A percentile compares a stretch with the other conserved stretches of the same genome.
Conservation (phyloP, 2,329 filamentous ascomycete species). For the Elsinoe necatrix region DNA sequence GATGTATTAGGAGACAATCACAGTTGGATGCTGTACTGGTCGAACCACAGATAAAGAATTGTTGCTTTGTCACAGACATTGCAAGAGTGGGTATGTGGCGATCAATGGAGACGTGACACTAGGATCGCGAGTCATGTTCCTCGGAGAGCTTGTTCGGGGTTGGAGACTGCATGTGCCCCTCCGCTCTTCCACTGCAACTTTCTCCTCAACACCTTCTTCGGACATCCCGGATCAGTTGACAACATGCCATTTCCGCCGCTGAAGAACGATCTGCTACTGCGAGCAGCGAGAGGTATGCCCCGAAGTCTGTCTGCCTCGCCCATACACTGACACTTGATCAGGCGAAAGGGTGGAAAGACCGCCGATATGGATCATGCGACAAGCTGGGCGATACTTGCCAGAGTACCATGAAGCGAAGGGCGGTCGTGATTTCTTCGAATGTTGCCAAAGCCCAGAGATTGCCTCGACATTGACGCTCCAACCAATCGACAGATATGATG, state of each 20-base stretch:
- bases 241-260: constrained; percentile 59
- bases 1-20: too few relatives aligned
- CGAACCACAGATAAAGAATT: too few relatives aligned
- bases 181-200: not conserved
- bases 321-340: constrained; percentile 30
- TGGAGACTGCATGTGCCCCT: not conserved
- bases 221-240: not conserved
- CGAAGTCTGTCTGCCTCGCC: not conserved
- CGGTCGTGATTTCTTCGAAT: constrained; percentile 88
- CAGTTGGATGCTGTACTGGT: too few relatives aligned
- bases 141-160: not conserved
- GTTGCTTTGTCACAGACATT: too few relatives aligned
- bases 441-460: constrained; percentile 86
- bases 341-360: constrained; percentile 86
- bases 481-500: constrained; percentile 82
- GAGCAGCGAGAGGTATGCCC: constrained; percentile 71
- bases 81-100: too few relatives aligned
- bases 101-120: not conserved
- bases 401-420: constrained; percentile 97
- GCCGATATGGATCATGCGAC: constrained; percentile 98
- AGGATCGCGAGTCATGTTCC: not conserved
- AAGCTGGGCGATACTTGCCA: constrained; percentile 94
- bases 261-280: constrained; percentile 85
- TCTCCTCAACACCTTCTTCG: not conserved
- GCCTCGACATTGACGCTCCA: constrained; percentile 90